Evolutionary conservation across 139 green algal genomes (phyloP), one percentile per base, ranked within the genome.

Genomic region (Coccomyxa sp.): DNA sequence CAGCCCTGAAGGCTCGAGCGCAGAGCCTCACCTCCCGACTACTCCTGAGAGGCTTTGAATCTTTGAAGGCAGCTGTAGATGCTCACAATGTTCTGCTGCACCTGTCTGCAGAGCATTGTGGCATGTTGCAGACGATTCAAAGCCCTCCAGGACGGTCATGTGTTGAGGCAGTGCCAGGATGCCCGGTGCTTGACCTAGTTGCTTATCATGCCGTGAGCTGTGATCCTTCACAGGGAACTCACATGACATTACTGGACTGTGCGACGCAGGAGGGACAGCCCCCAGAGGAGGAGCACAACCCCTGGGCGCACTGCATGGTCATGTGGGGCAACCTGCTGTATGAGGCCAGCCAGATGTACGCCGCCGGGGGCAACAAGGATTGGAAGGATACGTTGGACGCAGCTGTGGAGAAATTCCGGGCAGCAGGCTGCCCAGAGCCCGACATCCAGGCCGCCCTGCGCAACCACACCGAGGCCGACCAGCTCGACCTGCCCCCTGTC

Each of bases 271-370:
- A 83, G 44, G 77, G 31, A 35, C 41, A 39, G n/a, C 29, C 41
- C 8, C 55, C 16, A 39, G 78, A 83, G 34, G 78, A 81, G 55
- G 76, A 85, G 64, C 64, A 58, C 73, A 79, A 82, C 64, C 38
- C 75, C 70, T 80, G 73, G 37, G 82, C 81, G 18, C 86, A 94
- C 64, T 84, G 81, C 54, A 79, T 87, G 34, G 81, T 95, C 27
- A 88, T 94, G 82, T 89, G 90, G 50, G 92, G 91, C 77, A 97
- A 97, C 84, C 82, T 89, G 50, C 84, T 94, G 41, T 96, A 92
- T 74, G 91, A 95, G 83, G 89, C 85, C 87, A 89, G 78, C 41
- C 91, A 95, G 85, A 73, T 84, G 41, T 54, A 41, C 10, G 69
- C 69, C 24, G 80, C 80, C 24, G 69, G 39, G 6, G 71, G 35